Evolutionary conservation across 2,329 filamentous ascomycete species (phyloP).

Genomic region (Colletotrichum sp.): DNA sequence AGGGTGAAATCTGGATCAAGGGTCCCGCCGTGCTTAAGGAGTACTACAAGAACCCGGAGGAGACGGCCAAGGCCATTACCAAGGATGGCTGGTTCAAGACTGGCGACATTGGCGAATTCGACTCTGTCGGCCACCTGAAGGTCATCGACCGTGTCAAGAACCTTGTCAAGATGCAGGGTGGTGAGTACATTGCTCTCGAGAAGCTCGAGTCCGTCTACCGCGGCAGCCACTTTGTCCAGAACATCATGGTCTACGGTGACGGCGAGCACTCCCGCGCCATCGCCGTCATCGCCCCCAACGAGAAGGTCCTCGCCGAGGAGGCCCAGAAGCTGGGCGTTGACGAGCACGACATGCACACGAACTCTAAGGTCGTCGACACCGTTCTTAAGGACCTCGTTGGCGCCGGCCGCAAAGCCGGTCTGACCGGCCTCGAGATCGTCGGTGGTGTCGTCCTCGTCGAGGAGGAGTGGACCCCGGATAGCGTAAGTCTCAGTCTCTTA

Average conservation of each 20-base stretch:
- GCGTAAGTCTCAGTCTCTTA: constrained; percentile 60
- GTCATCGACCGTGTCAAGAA: constrained; percentile 99
- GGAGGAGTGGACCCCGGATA: constrained; percentile 87
- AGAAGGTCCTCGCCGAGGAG: constrained; percentile 65
- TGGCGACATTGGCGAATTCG: constrained; percentile 92
- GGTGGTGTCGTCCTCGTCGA: constrained; percentile 79
- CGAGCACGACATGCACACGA: constrained; percentile 70
- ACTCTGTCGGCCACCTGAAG: constrained; percentile 77
- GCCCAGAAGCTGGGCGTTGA: constrained; percentile 67
- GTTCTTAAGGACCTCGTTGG: constrained; percentile 73
- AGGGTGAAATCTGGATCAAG: constrained; percentile 92
- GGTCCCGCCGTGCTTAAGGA: constrained; percentile 76
- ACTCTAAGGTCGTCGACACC: constrained; percentile 66
- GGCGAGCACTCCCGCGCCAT: constrained; percentile 77
- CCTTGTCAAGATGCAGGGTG: constrained; percentile 91
- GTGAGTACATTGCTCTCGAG: constrained; percentile 96
- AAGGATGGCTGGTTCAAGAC: constrained; percentile 96
- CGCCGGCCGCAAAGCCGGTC: constrained; percentile 68
- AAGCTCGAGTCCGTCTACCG: constrained; percentile 94
- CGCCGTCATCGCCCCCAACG: constrained; percentile 76
- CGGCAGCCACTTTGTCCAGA: constrained; percentile 76
- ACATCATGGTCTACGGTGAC: constrained; percentile 88
- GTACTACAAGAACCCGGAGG: constrained; percentile 86
- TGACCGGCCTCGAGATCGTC: constrained; percentile 76
- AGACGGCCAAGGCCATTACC: constrained; percentile 80